Conservation (phyloP, 305 asterid genomes). For the Fraxinus greggii region DNA sequence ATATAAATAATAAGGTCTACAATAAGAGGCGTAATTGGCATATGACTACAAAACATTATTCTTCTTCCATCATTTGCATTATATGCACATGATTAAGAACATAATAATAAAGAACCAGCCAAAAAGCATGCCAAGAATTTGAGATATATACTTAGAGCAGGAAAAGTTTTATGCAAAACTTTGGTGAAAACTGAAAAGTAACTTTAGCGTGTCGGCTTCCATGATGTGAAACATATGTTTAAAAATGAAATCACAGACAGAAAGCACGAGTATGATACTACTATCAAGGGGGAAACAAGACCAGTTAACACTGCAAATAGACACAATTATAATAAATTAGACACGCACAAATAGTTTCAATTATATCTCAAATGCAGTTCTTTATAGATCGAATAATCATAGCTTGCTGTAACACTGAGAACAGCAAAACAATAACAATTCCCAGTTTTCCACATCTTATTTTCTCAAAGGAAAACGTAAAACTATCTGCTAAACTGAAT, state of each 20-base stretch:
- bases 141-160: neutral
- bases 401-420: neutral
- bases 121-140: conserved; percentile 2
- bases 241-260: neutral
- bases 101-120: neutral
- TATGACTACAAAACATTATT: neutral
- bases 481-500: neutral
- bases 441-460: neutral
- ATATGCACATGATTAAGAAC: neutral
- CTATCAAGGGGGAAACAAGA: neutral
- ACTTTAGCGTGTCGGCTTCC: neutral
- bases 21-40: neutral
- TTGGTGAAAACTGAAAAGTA: neutral
- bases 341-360: neutral
- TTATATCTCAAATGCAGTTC: neutral
- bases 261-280: neutral
- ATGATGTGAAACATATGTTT: neutral
- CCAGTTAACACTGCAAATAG: neutral
- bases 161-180: neutral
- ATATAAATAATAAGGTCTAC: neutral
- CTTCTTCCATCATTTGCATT: neutral
- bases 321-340: neutral
- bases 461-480: neutral
- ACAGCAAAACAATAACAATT: neutral
- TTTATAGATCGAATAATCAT: neutral